Base-by-base conservation (phyloP, 2,329 filamentous ascomycete species). In the Fusarium austroafricanum region DNA sequence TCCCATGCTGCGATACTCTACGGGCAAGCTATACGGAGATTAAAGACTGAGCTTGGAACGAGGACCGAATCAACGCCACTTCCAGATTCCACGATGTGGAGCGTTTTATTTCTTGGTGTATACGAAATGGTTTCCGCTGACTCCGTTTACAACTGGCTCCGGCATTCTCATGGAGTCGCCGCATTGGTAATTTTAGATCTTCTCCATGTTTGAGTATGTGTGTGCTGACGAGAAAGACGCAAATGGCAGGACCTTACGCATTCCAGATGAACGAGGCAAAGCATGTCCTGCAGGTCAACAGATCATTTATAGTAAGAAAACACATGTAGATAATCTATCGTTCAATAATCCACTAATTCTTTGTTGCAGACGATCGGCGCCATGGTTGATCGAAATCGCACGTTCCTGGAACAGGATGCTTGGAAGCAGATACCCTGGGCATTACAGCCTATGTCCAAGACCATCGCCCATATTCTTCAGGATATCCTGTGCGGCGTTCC, bases 71-170 rank as follows among this genome's bases (percentile, higher is more conserved):
- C 4, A 4, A 17, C n/a, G 5, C 12, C 51, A 17, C 42, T 15
- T 10, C 5, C 31, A 7, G 12, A 35, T 29, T 6, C 29, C 14
- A 49, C 29, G 5, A 54, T 49, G 28, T 54, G 51, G 51, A 54
- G 51, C 10, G 51, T 42, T 5, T 11, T 54, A 3, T 54, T 54
- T 18, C 51, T 54, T 29, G 51, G 51, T 12, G n/a, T 54, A 18
- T 54, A 54, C 12, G 51, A 54, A n/a, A 54, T 54, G 42, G 20
- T 54, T 4, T 54, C 51, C 10, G 35, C 42, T 5, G 42, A 49
- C 18, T 49, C 42, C 6, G 37, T 37, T 14, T 49, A 21, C 3
- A 49, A 49, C 9, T 54, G 51, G 51, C 17, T 54, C 10, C 29
- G n/a, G 5, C 51, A 54, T 23, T 47, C 28, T 20, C 14, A 49